Evolutionary conservation across 371 early-diverging fungal species (phyloP).

Genomic region (Mucor lusitanicus): DNA sequence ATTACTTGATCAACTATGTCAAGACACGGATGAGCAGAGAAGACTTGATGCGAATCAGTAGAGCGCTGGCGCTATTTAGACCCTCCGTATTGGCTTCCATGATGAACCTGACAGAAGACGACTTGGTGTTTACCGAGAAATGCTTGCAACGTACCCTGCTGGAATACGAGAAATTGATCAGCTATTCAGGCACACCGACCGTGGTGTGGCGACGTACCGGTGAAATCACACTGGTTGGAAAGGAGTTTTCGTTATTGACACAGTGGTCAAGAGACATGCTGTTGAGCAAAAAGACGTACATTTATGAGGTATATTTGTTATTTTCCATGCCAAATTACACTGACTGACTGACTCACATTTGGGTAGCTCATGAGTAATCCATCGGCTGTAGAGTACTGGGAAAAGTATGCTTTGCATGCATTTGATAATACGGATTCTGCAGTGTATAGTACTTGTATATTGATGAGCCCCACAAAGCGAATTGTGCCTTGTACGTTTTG

Average conservation of each 20-base stretch:
- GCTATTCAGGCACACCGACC: constrained; percentile 89
- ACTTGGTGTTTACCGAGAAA: constrained; percentile 92
- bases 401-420: constrained; percentile 84
- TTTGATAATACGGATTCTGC: constrained; percentile 86
- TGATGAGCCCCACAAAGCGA: constrained; percentile 68
- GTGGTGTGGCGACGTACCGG: constrained; percentile 94
- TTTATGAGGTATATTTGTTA: constrained; percentile 66
- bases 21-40: constrained; percentile 84
- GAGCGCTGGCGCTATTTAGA: constrained; percentile 87
- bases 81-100: constrained; percentile 91
- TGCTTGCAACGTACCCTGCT: constrained; percentile 69
- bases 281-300: constrained; percentile 70
- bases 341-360: not conserved
- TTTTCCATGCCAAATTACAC: not conserved
- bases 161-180: constrained; percentile 90
- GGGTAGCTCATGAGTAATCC: constrained; percentile 82
- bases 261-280: constrained; percentile 82
- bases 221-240: constrained; percentile 87
- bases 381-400: constrained; percentile 92
- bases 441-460: constrained; percentile 77
- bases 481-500: constrained; percentile 86
- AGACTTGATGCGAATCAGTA: constrained; percentile 86
- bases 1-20: constrained; percentile 76
- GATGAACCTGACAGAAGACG: constrained; percentile 89
- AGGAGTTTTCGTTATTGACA: constrained; percentile 87